A percentile compares a stretch with the other conserved stretches of the same genome.
Conservation (phyloP, 208 protist genomes). For the Herpetomonas tarakana region DNA sequence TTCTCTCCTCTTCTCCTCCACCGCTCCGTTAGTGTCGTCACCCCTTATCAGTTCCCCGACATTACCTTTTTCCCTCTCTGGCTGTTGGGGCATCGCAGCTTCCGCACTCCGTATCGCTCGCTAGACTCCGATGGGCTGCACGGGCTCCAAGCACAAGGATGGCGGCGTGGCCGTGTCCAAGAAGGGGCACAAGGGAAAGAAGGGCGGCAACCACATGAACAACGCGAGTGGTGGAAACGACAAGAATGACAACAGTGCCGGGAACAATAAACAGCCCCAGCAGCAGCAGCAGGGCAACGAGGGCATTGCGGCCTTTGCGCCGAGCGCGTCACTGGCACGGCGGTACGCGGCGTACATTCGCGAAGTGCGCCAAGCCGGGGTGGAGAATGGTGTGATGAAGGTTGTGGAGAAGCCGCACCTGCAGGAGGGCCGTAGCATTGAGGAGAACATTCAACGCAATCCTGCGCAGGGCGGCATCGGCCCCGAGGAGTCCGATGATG, state of each 20-base stretch:
- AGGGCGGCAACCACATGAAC: neutral
- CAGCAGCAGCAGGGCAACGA: neutral
- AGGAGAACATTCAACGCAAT: neutral
- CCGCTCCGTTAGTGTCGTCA: conserved; percentile 1
- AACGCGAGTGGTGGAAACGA: no score
- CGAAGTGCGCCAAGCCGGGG: neutral
- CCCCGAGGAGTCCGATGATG: neutral
- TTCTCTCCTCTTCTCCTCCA: conserved; percentile 2
- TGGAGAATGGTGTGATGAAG: neutral
- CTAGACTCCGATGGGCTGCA: conserved; percentile 26
- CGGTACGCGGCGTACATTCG: neutral
- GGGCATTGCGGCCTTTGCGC: neutral
- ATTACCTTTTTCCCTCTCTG: no score
- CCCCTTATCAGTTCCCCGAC: no score
- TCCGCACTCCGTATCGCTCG: no score
- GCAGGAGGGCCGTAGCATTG: neutral
- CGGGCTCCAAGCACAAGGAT: conserved; percentile 15
- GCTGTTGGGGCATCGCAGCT: no score
- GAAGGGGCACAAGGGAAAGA: neutral
- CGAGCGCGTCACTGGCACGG: neutral
- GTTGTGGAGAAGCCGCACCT: neutral
- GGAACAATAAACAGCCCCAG: conserved; percentile 5
- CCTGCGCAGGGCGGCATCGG: neutral
- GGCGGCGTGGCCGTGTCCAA: conserved; percentile 1
- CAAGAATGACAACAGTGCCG: conserved; percentile 7